A percentile compares a stretch with the other conserved stretches of the same genome.
phyloP scores from a whole-genome alignment of 2,329 filamentous ascomycete species.

The Fusarium gaditjirri region DNA sequence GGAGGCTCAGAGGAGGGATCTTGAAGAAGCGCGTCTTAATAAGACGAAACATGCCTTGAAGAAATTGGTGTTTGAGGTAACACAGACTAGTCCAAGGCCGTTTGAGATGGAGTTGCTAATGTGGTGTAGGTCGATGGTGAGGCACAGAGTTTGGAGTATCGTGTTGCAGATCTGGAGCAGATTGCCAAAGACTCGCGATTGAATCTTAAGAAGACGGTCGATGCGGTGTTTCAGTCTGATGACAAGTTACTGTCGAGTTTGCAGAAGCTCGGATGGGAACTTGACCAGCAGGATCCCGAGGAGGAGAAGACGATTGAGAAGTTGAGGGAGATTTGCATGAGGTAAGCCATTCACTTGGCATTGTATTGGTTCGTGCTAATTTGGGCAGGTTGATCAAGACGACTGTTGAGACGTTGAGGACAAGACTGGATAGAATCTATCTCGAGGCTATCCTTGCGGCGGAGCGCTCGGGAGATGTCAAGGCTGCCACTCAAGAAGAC shows the following conservation, averaged over 20 bases:
- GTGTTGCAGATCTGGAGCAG: slow-evolving; percentile 61
- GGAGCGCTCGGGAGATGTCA: slow-evolving; percentile 43
- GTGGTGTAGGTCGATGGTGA: slow-evolving; percentile 58
- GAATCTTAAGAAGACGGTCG: slow-evolving; percentile 60
- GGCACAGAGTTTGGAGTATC: slow-evolving; percentile 58
- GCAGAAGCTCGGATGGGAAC: slow-evolving; percentile 72
- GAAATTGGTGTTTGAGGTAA: slow-evolving; percentile 57
- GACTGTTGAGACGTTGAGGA: slow-evolving; percentile 65
- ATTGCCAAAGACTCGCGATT: slow-evolving; percentile 58
- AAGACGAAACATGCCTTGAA: slow-evolving; percentile 52
- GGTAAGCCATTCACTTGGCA: slow-evolving; percentile 45
- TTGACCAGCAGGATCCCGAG: slow-evolving; percentile 63
- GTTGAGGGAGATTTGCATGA: slow-evolving; percentile 69
- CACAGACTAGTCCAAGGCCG: neutral
- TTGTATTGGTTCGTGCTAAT: slow-evolving; percentile 7
- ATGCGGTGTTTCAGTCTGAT: slow-evolving; percentile 66
- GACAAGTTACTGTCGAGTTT: slow-evolving; percentile 73
- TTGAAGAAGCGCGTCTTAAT: slow-evolving; percentile 44
- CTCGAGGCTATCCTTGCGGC: slow-evolving; percentile 56
- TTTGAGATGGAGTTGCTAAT: slow-evolving; percentile 2
- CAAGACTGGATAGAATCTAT: slow-evolving; percentile 66
- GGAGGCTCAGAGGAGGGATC: slow-evolving; percentile 43
- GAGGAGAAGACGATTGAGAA: slow-evolving; percentile 64
- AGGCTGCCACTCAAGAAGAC: slow-evolving; percentile 51
- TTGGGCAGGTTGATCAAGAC: slow-evolving; percentile 61